Evolutionary conservation across 176 grass and related monocot genomes (phyloP).

Genomic region (Carex pumila): DNA sequence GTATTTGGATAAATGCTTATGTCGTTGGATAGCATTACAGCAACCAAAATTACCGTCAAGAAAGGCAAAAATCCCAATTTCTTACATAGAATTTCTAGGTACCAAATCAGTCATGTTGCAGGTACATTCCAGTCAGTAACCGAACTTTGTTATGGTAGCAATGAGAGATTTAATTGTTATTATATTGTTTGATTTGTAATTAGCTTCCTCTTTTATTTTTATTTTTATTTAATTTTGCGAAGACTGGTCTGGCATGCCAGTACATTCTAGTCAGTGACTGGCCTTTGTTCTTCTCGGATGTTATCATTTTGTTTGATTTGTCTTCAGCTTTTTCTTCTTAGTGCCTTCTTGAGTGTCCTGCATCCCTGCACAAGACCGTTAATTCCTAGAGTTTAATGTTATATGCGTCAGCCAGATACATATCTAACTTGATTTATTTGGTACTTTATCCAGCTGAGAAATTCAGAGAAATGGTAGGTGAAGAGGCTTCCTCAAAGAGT

Average conservation of each 20-base stretch:
- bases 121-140: neutral
- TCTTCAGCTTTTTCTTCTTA: neutral
- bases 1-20: neutral
- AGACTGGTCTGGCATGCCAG: neutral
- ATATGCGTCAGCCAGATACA: neutral
- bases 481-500: slow-evolving; percentile 88
- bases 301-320: neutral
- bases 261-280: neutral
- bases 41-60: neutral
- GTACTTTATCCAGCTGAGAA: slow-evolving; percentile 70
- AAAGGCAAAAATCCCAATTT: neutral
- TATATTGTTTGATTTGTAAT: neutral
- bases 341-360: neutral
- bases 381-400: neutral
- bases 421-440: neutral
- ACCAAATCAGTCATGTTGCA: neutral
- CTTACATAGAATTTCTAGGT: neutral
- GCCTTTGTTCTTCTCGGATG: neutral
- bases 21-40: neutral
- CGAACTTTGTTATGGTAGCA: neutral
- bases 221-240: neutral
- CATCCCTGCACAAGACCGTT: neutral
- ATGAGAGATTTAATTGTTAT: neutral
- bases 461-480: slow-evolving; percentile 84
- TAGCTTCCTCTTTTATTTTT: too few species aligned